Evolutionary conservation across 2,329 filamentous ascomycete species (phyloP).

Genomic region (Macrophomina tecta): DNA sequence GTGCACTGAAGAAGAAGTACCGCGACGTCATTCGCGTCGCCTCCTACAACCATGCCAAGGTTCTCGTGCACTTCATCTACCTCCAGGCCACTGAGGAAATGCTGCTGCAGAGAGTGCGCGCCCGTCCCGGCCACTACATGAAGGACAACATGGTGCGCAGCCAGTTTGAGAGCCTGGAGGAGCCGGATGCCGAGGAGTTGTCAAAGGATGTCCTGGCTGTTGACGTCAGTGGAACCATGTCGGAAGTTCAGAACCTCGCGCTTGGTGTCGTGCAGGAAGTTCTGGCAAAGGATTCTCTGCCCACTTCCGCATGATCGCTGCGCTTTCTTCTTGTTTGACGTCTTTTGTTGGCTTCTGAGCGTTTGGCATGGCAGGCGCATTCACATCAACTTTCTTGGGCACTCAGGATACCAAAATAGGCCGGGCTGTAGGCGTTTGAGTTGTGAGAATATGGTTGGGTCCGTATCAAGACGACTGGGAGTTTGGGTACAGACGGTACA

Average conservation of each 20-base stretch:
- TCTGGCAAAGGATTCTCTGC: slow-evolving; percentile 33
- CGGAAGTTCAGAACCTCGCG: slow-evolving; percentile 50
- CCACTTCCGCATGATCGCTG: slow-evolving; percentile 7
- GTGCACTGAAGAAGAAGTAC: slow-evolving; percentile 95
- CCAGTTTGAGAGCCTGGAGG: slow-evolving; percentile 87
- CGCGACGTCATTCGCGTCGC: slow-evolving; percentile 70
- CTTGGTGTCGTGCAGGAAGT: slow-evolving; percentile 46
- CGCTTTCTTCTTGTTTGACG: not conserved
- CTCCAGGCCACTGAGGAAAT: slow-evolving; percentile 78
- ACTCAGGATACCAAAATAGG: slow-evolving; percentile 21
- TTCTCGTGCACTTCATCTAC: slow-evolving; percentile 85
- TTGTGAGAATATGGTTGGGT: not conserved
- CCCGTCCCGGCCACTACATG: slow-evolving; percentile 89
- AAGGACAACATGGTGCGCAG: slow-evolving; percentile 93
- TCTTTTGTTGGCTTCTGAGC: slow-evolving; percentile 5
- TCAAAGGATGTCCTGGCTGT: slow-evolving; percentile 54
- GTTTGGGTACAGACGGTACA: not conserved
- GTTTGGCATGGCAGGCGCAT: slow-evolving; percentile 21
- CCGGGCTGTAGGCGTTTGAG: slow-evolving; percentile 10
- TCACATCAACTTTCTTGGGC: slow-evolving; percentile 8
- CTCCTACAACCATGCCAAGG: slow-evolving; percentile 51
- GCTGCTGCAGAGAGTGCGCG: slow-evolving; percentile 75
- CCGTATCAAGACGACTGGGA: not conserved
- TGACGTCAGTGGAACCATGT: slow-evolving; percentile 51
- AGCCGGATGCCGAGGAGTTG: slow-evolving; percentile 71